A percentile compares a stretch with the other conserved stretches of the same genome.
Evolutionary conservation across 192 early-diverging fungal species (phyloP).

Genomic region (Allomyces macrogynus): DNA sequence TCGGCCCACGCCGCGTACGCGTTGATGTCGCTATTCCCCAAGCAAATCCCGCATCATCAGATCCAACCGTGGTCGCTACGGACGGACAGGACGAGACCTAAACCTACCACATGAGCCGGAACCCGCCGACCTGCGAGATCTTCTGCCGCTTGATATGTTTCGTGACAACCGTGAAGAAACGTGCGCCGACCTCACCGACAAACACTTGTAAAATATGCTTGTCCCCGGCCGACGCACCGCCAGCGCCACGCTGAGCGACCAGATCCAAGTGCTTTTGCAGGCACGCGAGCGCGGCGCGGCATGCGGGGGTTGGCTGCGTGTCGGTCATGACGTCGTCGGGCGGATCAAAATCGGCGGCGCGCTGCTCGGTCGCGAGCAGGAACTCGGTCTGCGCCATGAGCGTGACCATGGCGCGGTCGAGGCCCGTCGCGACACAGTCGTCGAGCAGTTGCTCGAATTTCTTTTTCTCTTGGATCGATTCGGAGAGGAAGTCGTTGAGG

Average conservation of each 20-base stretch:
- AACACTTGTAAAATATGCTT: slow-evolving; percentile 76
- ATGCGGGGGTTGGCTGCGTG: slow-evolving; percentile 65
- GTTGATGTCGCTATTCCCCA: slow-evolving; percentile 73
- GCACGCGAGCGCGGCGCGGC: slow-evolving; percentile 50
- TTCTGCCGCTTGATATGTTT: slow-evolving; percentile 66
- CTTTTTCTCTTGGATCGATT: slow-evolving; percentile 81
- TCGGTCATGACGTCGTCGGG: slow-evolving; percentile 28
- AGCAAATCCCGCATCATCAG: background rate
- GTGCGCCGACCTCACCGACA: slow-evolving; percentile 64
- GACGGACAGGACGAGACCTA: background rate
- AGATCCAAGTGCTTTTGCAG: slow-evolving; percentile 53
- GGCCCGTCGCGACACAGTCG: slow-evolving; percentile 71
- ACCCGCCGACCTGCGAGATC: slow-evolving; percentile 64
- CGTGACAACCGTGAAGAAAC: slow-evolving; percentile 66
- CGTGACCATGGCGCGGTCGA: slow-evolving; percentile 72
- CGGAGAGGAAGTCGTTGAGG: slow-evolving; percentile 77
- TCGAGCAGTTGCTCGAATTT: slow-evolving; percentile 66
- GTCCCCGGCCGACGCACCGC: slow-evolving; percentile 39
- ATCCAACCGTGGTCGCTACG: background rate
- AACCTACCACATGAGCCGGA: slow-evolving; percentile 60
- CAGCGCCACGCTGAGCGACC: slow-evolving; percentile 13
- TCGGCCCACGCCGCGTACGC: slow-evolving; percentile 52
- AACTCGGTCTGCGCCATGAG: slow-evolving; percentile 66
- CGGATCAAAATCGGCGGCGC: slow-evolving; percentile 52
- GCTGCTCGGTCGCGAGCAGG: slow-evolving; percentile 55